Base-by-base conservation (phyloP, 331 rosid genomes). In the Telfairia occidentalis region DNA sequence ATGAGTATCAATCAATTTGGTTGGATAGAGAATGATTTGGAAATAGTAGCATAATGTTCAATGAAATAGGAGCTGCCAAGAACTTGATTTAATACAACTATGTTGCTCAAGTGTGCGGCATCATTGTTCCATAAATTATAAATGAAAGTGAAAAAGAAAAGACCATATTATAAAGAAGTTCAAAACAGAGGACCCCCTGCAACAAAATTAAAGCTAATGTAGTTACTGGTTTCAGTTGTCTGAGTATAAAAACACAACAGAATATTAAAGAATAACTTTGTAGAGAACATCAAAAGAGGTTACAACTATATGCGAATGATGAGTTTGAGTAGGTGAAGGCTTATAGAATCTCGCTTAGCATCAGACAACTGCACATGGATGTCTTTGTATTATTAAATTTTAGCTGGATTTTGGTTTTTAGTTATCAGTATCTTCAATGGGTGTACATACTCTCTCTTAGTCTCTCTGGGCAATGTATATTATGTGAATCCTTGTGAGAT, bases 401-500 rank as follows among this genome's bases (percentile, higher is more conserved):
- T 28, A 6, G 21, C 15, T 24, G 5, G 54, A 5, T 49, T 67
- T 67, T 67, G 54, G 5, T 24, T 42, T 28, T 61, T 34, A 61
- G 28, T 61, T 35, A 61, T 23, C 37, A 40, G 37, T 24, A 42
- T 3, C 57, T 43, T 70, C 58, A 29, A 21, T 23, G 54, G 34
- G 23, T 67, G 21, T 67, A 21, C 35, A 26, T 4, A 26, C 35
- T 55, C 34, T 57, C 21, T 30, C 46, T 69, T 15, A 43, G 58
- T 45, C 4, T 45, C 57, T 28, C 28, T 70, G 37, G 24, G 26
- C 50, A 43, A 11, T 67, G 74, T 67, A n/a, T 28, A 26, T 26
- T 46, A 45, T 70, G 77, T 30, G 55, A 77, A 49, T 30, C 37
- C 60, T 64, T 35, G 66, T 65, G 42, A 21, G 42, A 49, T 42